Conservation (phyloP, 768 basidiomycete genomes). For the Clitopilus hobsonii region DNA sequence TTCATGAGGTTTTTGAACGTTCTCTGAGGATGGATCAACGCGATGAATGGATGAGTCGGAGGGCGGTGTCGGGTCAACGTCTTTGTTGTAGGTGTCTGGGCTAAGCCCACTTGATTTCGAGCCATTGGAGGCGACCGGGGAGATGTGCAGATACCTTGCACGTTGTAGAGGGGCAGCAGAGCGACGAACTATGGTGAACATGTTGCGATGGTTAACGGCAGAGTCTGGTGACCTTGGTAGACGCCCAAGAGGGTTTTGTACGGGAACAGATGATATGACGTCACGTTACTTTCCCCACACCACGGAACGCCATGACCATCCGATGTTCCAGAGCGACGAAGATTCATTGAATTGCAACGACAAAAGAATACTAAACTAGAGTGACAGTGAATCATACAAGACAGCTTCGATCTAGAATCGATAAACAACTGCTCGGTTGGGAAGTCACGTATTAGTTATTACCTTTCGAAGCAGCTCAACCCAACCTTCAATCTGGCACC, state of each 20-base stretch:
- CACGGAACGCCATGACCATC: not conserved
- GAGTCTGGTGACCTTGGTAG: slow-evolving; percentile 1
- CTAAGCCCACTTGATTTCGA: slow-evolving; percentile 17
- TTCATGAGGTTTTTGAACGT: slow-evolving; percentile 44
- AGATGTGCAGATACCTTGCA: slow-evolving; percentile 4
- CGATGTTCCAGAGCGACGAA: no score
- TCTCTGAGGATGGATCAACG: slow-evolving; percentile 40
- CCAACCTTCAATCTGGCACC: no score
- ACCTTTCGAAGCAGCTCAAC: no score
- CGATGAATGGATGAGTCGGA: slow-evolving; percentile 35
- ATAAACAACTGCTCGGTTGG: no score
- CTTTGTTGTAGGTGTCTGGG: slow-evolving; percentile 42
- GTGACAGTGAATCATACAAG: no score
- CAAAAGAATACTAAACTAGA: no score
- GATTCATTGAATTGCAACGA: not conserved
- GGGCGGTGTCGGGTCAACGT: slow-evolving; percentile 40
- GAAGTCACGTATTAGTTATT: no score
- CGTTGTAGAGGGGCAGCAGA: slow-evolving; percentile 1
- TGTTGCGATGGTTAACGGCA: slow-evolving; percentile 3
- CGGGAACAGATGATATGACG: slow-evolving; percentile 1
- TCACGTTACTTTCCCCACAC: not conserved
- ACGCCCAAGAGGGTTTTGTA: not conserved
- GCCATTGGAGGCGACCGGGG: not conserved
- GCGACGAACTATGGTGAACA: slow-evolving; percentile 9
- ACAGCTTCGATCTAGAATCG: no score